Evolutionary conservation across 1,284 basidiomycete species (phyloP).

Genomic region (Dichomitus squalens): DNA sequence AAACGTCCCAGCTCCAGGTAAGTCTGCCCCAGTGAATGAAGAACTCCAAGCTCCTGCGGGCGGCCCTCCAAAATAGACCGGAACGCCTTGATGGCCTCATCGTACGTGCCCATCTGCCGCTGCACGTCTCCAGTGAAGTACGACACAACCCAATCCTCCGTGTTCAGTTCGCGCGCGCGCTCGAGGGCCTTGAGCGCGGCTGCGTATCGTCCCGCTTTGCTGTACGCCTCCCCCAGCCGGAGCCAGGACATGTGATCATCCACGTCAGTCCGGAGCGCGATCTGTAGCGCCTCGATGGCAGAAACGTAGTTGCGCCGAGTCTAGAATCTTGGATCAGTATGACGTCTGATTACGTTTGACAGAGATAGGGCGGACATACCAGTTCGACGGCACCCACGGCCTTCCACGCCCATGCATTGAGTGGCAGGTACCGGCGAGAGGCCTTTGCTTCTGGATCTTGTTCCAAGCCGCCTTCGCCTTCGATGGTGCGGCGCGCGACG

Average conservation of each 20-base stretch:
- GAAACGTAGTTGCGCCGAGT: conserved; percentile 73
- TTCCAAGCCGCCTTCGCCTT: conserved; percentile 84
- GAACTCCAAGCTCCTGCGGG: conserved; percentile 71
- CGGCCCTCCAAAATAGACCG: conserved; percentile 56
- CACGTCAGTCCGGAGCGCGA: conserved; percentile 81
- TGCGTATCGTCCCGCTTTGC: conserved; percentile 83
- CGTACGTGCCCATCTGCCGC: conserved; percentile 76
- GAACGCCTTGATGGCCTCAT: conserved; percentile 76
- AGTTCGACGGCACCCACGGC: conserved; percentile 93
- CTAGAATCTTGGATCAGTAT: conserved; percentile 39
- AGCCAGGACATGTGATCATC: conserved; percentile 86
- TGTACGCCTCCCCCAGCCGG: conserved; percentile 91
- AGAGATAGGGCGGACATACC: conserved; percentile 48
- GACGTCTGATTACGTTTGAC: not conserved
- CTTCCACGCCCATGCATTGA: conserved; percentile 98
- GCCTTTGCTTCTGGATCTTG: conserved; percentile 55
- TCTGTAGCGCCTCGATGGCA: conserved; percentile 88
- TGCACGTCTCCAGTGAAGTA: conserved; percentile 90
- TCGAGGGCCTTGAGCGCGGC: conserved; percentile 90
- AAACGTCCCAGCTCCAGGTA: conserved; percentile 72
- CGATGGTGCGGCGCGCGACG: conserved; percentile 89
- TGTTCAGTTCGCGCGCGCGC: conserved; percentile 70
- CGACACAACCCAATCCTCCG: conserved; percentile 81
- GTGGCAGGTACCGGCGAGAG: conserved; percentile 63
- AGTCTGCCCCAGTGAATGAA: conserved; percentile 76